Percentiles rank a stretch among this genome's conserved stretches.
phyloP scores from a whole-genome alignment of 2,329 filamentous ascomycete species.

The Penicillium sp. region DNA sequence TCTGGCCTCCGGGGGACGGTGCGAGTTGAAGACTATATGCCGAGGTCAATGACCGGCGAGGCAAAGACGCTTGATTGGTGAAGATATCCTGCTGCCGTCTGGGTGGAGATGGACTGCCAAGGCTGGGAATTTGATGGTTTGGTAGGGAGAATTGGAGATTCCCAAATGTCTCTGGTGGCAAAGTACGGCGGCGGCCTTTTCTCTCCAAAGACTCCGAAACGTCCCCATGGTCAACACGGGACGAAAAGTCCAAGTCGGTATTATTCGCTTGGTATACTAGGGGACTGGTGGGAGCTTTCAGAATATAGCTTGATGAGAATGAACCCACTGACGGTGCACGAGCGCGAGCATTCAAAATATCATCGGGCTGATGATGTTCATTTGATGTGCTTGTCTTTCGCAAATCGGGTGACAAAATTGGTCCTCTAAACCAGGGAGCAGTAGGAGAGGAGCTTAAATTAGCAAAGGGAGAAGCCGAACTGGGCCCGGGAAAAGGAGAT shows the following conservation, averaged over 20 bases:
- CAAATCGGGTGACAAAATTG: constrained; percentile 24
- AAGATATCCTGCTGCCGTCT: constrained; percentile 64
- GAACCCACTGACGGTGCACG: constrained; percentile 66
- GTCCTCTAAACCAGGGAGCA: constrained; percentile 54
- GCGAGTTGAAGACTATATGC: constrained; percentile 51
- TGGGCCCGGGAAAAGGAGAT: constrained; percentile 22
- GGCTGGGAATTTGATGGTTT: constrained; percentile 40
- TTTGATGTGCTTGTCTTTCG: not conserved
- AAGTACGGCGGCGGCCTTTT: constrained; percentile 66
- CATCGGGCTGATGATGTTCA: constrained; percentile 12
- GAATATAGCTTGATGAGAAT: constrained; percentile 74
- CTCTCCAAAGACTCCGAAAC: constrained; percentile 50
- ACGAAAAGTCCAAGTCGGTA: constrained; percentile 67
- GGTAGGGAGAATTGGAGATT: constrained; percentile 48
- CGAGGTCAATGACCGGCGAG: constrained; percentile 70
- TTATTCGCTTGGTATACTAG: constrained; percentile 86
- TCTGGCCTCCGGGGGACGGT: constrained; percentile 43
- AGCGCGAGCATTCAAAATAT: constrained; percentile 35
- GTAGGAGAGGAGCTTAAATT: constrained; percentile 52
- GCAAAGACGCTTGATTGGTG: constrained; percentile 69
- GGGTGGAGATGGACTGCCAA: constrained; percentile 45
- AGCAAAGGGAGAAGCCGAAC: constrained; percentile 14
- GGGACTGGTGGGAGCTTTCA: constrained; percentile 88
- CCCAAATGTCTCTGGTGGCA: constrained; percentile 63
- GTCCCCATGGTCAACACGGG: constrained; percentile 54